Percentiles rank a stretch among this genome's conserved stretches.
Conservation (phyloP, 208 protist genomes). For the Crithidia sp. region DNA sequence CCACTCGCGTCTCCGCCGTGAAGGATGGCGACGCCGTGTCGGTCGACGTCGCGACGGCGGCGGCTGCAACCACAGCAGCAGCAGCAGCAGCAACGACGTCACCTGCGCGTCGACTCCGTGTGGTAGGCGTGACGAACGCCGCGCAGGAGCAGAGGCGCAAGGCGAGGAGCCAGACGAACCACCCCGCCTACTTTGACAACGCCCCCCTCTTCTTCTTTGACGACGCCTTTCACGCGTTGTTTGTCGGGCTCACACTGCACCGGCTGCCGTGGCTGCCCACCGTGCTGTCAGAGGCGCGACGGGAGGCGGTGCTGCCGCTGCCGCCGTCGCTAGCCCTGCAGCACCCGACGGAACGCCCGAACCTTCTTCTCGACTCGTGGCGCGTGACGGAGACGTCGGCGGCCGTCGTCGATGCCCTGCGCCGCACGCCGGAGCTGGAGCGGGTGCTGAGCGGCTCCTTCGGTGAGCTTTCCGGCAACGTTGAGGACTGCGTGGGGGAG, state of each 20-base stretch:
- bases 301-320: conserved; percentile 38
- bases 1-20: conserved; percentile 25
- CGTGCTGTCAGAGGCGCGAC: conserved; percentile 46
- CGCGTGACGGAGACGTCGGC: conserved; percentile 36
- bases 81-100: background rate
- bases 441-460: conserved; percentile 57
- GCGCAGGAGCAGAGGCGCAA: conserved; percentile 40
- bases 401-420: conserved; percentile 39
- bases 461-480: conserved; percentile 67
- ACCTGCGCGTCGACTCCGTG: conserved; percentile 23
- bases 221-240: conserved; percentile 53
- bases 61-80: background rate
- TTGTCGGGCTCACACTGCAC: conserved; percentile 46
- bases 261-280: conserved; percentile 71
- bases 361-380: conserved; percentile 56
- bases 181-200: conserved; percentile 66
- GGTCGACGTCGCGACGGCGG: conserved; percentile 23
- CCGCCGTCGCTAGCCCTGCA: conserved; percentile 45
- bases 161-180: conserved; percentile 22
- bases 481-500: conserved; percentile 46
- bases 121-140: conserved; percentile 26
- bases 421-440: conserved; percentile 48
- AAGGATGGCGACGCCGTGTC: conserved; percentile 45
- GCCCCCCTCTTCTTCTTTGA: conserved; percentile 71
- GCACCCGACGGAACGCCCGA: conserved; percentile 21